Conservation (phyloP, 106 monocot species). For the Acanthochlamys bracteata region DNA sequence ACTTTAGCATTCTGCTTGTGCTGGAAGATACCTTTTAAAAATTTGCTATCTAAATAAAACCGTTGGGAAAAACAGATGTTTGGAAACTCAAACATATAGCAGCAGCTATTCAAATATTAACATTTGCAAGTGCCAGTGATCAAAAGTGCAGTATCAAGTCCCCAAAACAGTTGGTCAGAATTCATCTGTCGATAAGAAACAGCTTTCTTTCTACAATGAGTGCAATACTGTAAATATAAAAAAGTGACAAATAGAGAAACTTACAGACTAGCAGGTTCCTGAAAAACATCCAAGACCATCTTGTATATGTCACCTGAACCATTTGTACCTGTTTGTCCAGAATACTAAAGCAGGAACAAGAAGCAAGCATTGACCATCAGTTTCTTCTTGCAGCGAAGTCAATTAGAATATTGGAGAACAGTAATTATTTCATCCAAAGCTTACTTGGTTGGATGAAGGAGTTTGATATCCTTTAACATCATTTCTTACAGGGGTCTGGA, state of each 20-base stretch:
- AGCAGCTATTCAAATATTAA: too few species aligned
- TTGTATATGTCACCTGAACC: constrained; percentile 30
- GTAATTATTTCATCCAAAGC: neutral
- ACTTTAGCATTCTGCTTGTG: too few species aligned
- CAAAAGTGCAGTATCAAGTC: too few species aligned
- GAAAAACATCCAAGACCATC: constrained; percentile 54
- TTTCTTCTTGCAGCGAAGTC: neutral
- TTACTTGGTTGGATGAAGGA: constrained; percentile 24
- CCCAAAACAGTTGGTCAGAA: too few species aligned
- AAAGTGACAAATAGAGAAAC: constrained; percentile 3
- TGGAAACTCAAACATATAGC: too few species aligned
- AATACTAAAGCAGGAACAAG: constrained; percentile 8
- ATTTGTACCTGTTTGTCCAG: constrained; percentile 4
- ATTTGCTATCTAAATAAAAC: too few species aligned
- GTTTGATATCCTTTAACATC: constrained; percentile 22
- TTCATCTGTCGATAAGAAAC: too few species aligned
- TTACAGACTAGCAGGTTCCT: constrained; percentile 58
- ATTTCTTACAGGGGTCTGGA: constrained; percentile 4
- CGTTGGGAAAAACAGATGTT: too few species aligned
- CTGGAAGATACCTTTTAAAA: too few species aligned
- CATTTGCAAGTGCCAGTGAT: too few species aligned
- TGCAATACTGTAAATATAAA: too few species aligned
- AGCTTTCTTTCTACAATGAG: too few species aligned
- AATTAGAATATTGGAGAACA: neutral
- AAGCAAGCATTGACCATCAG: neutral